Conservation (phyloP, 1,284 basidiomycete species). For the Ustilago sp. region DNA sequence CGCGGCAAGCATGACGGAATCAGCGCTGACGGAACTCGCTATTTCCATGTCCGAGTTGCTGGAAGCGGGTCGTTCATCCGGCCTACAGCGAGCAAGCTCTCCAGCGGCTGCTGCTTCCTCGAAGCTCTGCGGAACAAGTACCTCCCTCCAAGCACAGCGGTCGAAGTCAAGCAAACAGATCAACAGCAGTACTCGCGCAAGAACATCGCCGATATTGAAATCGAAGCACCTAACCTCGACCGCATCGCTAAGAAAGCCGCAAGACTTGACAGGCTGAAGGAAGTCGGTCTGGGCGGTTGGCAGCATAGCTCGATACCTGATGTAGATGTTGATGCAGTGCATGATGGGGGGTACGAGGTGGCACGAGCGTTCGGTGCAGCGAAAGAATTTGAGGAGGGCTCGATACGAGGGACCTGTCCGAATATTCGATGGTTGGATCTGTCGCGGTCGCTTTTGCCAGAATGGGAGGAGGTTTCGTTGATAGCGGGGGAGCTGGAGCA, state of each 20-base stretch:
- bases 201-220: constrained; percentile 75
- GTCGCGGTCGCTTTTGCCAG: constrained; percentile 80
- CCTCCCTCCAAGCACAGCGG: constrained; percentile 7
- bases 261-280: constrained; percentile 77
- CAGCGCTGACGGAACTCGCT: constrained; percentile 78
- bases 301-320: constrained; percentile 14
- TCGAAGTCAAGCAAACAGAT: background rate
- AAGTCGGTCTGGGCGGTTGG: constrained; percentile 80
- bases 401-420: constrained; percentile 76
- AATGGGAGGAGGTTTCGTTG: constrained; percentile 78
- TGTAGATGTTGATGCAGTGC: constrained; percentile 13
- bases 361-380: constrained; percentile 73
- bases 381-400: constrained; percentile 73
- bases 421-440: constrained; percentile 84
- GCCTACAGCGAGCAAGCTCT: constrained; percentile 42
- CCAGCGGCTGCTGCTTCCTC: constrained; percentile 75
- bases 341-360: constrained; percentile 68
- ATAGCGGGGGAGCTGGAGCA: constrained; percentile 77
- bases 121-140: constrained; percentile 74
- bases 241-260: constrained; percentile 80
- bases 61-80: constrained; percentile 61
- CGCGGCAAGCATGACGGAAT: constrained; percentile 88
- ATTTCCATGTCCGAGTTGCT: constrained; percentile 74
- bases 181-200: constrained; percentile 72
- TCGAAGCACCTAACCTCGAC: constrained; percentile 85